Conservation (phyloP, 2,329 filamentous ascomycete species). For the Acephala macrosclerotiorum region DNA sequence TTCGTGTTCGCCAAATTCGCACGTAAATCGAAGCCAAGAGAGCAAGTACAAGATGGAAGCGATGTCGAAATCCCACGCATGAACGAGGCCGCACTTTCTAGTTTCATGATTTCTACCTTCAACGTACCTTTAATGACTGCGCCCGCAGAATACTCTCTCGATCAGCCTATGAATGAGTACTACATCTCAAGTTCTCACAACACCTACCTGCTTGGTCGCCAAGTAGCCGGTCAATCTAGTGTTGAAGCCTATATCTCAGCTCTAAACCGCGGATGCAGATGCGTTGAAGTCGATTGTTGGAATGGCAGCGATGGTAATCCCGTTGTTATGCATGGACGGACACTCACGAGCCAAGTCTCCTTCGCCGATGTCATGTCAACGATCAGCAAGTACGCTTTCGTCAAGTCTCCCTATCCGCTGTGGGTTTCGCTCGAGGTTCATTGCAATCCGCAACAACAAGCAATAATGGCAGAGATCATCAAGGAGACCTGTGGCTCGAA, state of each 20-base stretch:
- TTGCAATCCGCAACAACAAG: conserved; percentile 83
- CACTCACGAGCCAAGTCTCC: conserved; percentile 85
- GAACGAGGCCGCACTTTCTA: conserved; percentile 79
- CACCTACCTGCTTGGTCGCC: conserved; percentile 91
- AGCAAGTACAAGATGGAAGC: conserved; percentile 51
- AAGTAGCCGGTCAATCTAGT: conserved; percentile 88
- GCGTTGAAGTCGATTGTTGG: conserved; percentile 98
- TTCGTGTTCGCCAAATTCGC: conserved; percentile 74
- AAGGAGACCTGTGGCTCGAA: conserved; percentile 82
- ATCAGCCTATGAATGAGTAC: conserved; percentile 93
- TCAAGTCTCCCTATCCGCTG: conserved; percentile 84
- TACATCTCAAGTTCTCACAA: conserved; percentile 99
- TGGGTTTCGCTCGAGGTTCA: conserved; percentile 97
- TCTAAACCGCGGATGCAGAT: conserved; percentile 87
- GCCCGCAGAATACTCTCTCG: conserved; percentile 69
- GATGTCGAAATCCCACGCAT: conserved; percentile 65
- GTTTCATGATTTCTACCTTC: conserved; percentile 76
- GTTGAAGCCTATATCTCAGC: conserved; percentile 94
- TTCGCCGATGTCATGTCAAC: conserved; percentile 93
- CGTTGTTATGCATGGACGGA: conserved; percentile 89
- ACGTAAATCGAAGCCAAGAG: conserved; percentile 61
- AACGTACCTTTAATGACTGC: conserved; percentile 72
- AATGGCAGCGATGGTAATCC: conserved; percentile 89
- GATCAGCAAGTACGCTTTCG: conserved; percentile 94
- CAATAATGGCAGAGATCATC: conserved; percentile 89